A percentile compares a stretch with the other conserved stretches of the same genome.
These are phyloP conservation scores for Prunus fruticosa DNA, from an alignment of 306 rosid species.

Conservation along the genomic window DNA sequence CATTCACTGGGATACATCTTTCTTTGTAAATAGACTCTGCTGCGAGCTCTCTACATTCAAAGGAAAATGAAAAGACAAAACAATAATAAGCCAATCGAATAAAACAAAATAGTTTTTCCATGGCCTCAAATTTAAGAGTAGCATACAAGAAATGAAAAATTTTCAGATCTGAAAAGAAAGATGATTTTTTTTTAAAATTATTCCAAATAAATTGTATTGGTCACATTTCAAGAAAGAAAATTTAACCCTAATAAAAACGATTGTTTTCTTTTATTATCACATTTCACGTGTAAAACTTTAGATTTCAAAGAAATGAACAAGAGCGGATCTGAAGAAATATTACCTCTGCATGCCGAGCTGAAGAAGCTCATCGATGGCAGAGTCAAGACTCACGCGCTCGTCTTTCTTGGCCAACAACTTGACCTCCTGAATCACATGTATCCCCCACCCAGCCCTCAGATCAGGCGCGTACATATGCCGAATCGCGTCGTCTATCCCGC, in stretches of 20 bases:
- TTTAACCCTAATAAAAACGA: not conserved
- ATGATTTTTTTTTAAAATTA: not conserved
- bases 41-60: constrained; percentile 68
- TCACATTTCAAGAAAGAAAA: not conserved
- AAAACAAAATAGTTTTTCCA: not conserved
- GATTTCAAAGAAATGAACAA: not conserved
- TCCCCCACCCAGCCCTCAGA: constrained; percentile 91
- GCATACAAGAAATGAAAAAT: not conserved
- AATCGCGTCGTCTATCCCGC: constrained; percentile 58
- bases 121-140: not conserved
- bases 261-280: not conserved
- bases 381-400: constrained; percentile 66
- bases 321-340: constrained; percentile 6
- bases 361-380: constrained; percentile 81
- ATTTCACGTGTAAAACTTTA: not conserved
- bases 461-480: constrained; percentile 89
- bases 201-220: not conserved
- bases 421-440: constrained; percentile 93
- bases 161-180: not conserved
- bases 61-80: constrained; percentile 24
- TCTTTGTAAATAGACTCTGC: constrained; percentile 95
- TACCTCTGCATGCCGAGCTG: constrained; percentile 92
- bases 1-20: constrained; percentile 72
- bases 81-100: constrained; percentile 1
- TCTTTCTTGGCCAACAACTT: constrained; percentile 85